phyloP scores from a whole-genome alignment of 2,329 filamentous ascomycete genomes.

The Colletotrichum karsti region DNA sequence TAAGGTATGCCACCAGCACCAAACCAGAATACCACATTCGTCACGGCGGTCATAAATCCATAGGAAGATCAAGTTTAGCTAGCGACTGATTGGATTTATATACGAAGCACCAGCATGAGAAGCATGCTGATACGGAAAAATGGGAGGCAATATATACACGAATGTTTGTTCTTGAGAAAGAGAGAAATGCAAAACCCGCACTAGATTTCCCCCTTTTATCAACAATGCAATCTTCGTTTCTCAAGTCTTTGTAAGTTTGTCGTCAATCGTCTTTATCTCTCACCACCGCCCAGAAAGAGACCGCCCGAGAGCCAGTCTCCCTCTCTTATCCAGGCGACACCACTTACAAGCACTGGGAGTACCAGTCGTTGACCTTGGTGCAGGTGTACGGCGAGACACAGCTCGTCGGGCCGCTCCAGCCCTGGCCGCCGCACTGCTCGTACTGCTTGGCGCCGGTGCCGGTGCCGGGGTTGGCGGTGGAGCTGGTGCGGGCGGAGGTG shows the following conservation, averaged over 20 bases:
- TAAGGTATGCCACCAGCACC: no score
- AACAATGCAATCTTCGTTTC: conserved; percentile 8
- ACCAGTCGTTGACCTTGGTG: conserved; percentile 47
- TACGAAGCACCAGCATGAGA: conserved; percentile 10
- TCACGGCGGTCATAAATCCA: no score
- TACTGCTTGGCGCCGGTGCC: conserved; percentile 36
- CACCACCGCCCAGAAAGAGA: neutral
- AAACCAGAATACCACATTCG: no score
- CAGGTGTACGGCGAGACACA: conserved; percentile 47
- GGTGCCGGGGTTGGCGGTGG: conserved; percentile 18
- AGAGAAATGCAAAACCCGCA: neutral
- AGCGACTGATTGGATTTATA: conserved; percentile 27
- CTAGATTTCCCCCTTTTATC: conserved; percentile 15
- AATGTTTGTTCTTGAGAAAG: conserved; percentile 3
- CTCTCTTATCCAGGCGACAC: neutral
- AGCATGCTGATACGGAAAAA: neutral
- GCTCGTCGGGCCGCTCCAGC: conserved; percentile 43
- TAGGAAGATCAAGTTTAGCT: neutral
- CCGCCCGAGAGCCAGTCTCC: neutral
- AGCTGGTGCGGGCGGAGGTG: conserved; percentile 13
- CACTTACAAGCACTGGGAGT: conserved; percentile 50
- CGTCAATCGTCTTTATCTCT: neutral
- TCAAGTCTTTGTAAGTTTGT: neutral
- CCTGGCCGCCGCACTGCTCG: conserved; percentile 47
- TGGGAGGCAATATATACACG: conserved; percentile 15